phyloP scores from a whole-genome alignment of 805 yeast species.

The Kazachstania psychrophila region DNA sequence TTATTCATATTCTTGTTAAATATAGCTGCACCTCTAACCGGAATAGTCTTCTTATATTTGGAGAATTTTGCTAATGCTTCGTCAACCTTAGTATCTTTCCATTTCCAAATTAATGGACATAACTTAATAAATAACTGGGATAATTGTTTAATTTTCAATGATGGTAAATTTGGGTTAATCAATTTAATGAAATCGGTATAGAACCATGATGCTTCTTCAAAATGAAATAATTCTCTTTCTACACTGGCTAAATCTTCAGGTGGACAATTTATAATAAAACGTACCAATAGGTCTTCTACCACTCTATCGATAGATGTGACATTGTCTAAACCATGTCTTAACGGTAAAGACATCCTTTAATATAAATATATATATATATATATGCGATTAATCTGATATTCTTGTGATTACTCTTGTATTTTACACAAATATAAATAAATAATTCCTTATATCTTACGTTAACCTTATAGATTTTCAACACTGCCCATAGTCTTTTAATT shows the following conservation, averaged over 20 bases:
- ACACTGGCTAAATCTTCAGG: slow-evolving; percentile 66
- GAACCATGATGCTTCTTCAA: slow-evolving; percentile 98
- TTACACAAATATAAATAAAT: no score
- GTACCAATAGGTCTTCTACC: slow-evolving; percentile 75
- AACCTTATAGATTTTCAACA: no score
- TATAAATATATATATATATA: no score
- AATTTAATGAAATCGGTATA: slow-evolving; percentile 75
- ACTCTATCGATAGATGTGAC: slow-evolving; percentile 58
- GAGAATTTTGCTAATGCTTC: slow-evolving; percentile 74
- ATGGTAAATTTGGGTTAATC: slow-evolving; percentile 66
- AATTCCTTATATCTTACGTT: no score
- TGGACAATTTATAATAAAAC: slow-evolving; percentile 89
- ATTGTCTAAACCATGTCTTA: slow-evolving; percentile 46
- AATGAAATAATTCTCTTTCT: slow-evolving; percentile 76
- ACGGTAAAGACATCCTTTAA: slow-evolving; percentile 62
- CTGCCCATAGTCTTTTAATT: no score
- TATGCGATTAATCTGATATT: no score
- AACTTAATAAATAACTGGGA: slow-evolving; percentile 55
- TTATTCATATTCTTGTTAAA: slow-evolving; percentile 63
- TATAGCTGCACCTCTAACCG: slow-evolving; percentile 93
- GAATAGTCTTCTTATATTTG: slow-evolving; percentile 78
- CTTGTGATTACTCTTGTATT: no score
- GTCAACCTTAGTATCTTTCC: slow-evolving; percentile 60
- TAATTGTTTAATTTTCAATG: slow-evolving; percentile 67
- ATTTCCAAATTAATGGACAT: slow-evolving; percentile 73